Evolutionary conservation across 345 rosid genomes (phyloP).

Genomic region (Acer yangbiense): DNA sequence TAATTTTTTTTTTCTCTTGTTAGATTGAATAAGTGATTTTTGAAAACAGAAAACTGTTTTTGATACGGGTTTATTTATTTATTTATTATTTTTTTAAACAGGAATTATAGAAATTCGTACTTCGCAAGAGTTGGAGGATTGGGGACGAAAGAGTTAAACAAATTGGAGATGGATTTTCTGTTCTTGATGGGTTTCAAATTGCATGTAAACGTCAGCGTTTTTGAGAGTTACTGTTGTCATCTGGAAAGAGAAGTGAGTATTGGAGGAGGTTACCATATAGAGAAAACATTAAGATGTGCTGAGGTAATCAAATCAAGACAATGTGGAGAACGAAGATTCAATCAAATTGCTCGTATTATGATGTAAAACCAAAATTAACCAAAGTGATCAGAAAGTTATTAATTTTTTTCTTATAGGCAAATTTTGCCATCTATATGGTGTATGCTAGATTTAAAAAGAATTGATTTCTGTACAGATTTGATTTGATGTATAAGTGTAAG

Average conservation of each 20-base stretch:
- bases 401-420: neutral
- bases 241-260: slow-evolving; percentile 85
- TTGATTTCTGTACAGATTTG: slow-evolving; percentile 24
- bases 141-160: slow-evolving; percentile 65
- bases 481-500: slow-evolving; percentile 6
- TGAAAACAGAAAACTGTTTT: too few relatives aligned
- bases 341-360: slow-evolving; percentile 62
- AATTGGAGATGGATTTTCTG: slow-evolving; percentile 73
- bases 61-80: too few relatives aligned
- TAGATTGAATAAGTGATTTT: too few relatives aligned
- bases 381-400: neutral
- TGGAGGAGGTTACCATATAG: slow-evolving; percentile 91
- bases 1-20: neutral
- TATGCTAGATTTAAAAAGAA: neutral
- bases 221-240: slow-evolving; percentile 89
- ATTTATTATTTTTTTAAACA: slow-evolving; percentile 21
- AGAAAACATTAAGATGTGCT: slow-evolving; percentile 74
- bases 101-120: slow-evolving; percentile 83
- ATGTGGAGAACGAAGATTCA: slow-evolving; percentile 39
- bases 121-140: slow-evolving; percentile 87
- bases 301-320: slow-evolving; percentile 83
- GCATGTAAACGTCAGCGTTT: slow-evolving; percentile 88
- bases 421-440: neutral
- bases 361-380: slow-evolving; percentile 27
- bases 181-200: slow-evolving; percentile 88